Evolutionary conservation across 106 monocot species (phyloP).

Genomic region (Acorus calamus): DNA sequence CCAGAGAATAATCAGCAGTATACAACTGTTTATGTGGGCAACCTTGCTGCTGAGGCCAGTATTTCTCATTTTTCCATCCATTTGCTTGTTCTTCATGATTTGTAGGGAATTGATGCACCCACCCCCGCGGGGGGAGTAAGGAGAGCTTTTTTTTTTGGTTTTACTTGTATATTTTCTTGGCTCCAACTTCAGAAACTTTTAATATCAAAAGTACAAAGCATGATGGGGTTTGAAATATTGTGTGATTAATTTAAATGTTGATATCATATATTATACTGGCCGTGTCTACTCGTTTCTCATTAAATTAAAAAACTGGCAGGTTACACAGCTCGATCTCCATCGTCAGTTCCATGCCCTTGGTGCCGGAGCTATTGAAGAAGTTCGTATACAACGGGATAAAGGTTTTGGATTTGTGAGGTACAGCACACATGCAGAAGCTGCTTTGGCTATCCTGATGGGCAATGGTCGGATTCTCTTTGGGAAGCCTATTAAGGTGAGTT

Average conservation of each 20-base stretch:
- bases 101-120: too few species aligned
- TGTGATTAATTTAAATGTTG: too few species aligned
- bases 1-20: constrained; percentile 75
- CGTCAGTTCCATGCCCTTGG: constrained; percentile 49
- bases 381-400: constrained; percentile 64
- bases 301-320: constrained; percentile 17
- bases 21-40: constrained; percentile 76
- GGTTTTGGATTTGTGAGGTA: constrained; percentile 80
- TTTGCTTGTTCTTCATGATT: neutral
- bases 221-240: too few species aligned
- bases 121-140: too few species aligned
- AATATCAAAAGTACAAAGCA: too few species aligned
- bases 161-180: neutral
- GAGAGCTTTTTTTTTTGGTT: neutral
- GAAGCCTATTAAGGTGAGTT: constrained; percentile 62
- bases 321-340: constrained; percentile 62
- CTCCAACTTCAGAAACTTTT: too few species aligned
- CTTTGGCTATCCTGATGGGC: constrained; percentile 60
- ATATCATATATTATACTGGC: too few species aligned
- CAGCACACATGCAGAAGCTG: constrained; percentile 66
- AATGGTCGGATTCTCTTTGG: constrained; percentile 55
- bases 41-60: constrained; percentile 61
- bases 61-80: neutral
- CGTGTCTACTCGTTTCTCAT: too few species aligned
- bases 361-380: constrained; percentile 61